A percentile compares a stretch with the other conserved stretches of the same genome.
Conservation (phyloP, 2,329 filamentous ascomycete species). For the Aspergillus cejpii region DNA sequence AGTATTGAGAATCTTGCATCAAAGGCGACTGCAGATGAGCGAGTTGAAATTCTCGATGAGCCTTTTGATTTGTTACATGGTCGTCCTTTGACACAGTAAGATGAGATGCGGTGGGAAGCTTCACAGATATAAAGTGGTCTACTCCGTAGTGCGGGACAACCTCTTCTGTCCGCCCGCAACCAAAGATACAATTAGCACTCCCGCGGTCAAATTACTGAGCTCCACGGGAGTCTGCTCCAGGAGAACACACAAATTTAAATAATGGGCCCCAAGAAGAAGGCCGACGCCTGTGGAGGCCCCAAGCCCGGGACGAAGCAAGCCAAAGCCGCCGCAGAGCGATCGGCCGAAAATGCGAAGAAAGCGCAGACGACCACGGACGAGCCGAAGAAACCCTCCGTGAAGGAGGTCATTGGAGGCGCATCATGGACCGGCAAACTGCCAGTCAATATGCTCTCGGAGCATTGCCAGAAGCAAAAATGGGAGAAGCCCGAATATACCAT, state of each 20-base stretch:
- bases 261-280: constrained; percentile 41
- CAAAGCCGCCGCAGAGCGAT: constrained; percentile 34
- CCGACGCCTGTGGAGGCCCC: constrained; percentile 33
- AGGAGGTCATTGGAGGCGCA: constrained; percentile 81
- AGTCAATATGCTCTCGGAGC: constrained; percentile 85
- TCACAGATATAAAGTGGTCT: constrained; percentile 16
- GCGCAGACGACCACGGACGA: constrained; percentile 35
- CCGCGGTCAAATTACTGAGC: constrained; percentile 3
- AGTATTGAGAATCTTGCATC: not conserved
- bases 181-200: not conserved
- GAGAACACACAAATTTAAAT: constrained; percentile 8
- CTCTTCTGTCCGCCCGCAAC: constrained; percentile 6
- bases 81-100: not conserved
- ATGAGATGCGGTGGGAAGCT: constrained; percentile 5
- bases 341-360: constrained; percentile 28
- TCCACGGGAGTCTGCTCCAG: constrained; percentile 22
- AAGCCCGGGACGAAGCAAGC: constrained; percentile 39
- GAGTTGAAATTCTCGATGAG: no score
- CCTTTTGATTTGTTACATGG: not conserved
- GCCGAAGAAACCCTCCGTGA: constrained; percentile 55
- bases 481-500: constrained; percentile 87
- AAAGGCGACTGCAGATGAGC: not conserved
- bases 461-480: constrained; percentile 95
- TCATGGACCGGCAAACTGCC: constrained; percentile 98
- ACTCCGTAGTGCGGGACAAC: constrained; percentile 32